Percentiles rank a stretch among this genome's conserved stretches.
Evolutionary conservation across 148 eudicot species (phyloP).

Genomic region (Camellia lanceoleosa): DNA sequence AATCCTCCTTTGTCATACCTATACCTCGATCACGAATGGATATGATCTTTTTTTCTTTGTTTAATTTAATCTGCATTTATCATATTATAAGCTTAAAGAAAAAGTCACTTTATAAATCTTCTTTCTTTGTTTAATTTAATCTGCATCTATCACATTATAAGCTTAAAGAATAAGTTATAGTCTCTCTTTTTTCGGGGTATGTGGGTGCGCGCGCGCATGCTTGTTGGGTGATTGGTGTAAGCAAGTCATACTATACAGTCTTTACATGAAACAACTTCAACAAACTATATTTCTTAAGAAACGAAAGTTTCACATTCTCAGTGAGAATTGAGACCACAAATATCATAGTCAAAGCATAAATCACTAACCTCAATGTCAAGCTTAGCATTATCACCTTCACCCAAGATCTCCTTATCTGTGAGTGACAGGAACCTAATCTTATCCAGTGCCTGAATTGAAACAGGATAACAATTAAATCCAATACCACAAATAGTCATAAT

Average conservation of each 20-base stretch:
- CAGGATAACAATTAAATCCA: neutral
- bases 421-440: constrained; percentile 91
- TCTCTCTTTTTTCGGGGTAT: too few relatives aligned
- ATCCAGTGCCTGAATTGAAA: constrained; percentile 69
- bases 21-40: constrained; percentile 94
- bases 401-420: constrained; percentile 88
- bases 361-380: constrained; percentile 83
- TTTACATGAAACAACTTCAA: neutral
- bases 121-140: neutral
- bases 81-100: constrained; percentile 6
- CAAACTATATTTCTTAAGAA: neutral
- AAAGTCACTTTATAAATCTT: neutral
- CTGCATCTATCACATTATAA: too few relatives aligned
- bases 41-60: constrained; percentile 85
- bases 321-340: neutral
- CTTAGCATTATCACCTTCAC: constrained; percentile 83
- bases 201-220: too few relatives aligned
- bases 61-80: constrained; percentile 77
- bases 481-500: neutral
- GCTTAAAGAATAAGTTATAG: too few relatives aligned
- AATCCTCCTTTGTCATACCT: constrained; percentile 98
- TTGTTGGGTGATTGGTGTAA: neutral
- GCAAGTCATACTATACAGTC: too few relatives aligned
- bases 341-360: neutral
- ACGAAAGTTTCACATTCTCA: neutral